These are phyloP conservation scores for Alternaria novae-zelandiae DNA, from an alignment of 2,329 filamentous ascomycete species.

Conservation along the genomic window DNA sequence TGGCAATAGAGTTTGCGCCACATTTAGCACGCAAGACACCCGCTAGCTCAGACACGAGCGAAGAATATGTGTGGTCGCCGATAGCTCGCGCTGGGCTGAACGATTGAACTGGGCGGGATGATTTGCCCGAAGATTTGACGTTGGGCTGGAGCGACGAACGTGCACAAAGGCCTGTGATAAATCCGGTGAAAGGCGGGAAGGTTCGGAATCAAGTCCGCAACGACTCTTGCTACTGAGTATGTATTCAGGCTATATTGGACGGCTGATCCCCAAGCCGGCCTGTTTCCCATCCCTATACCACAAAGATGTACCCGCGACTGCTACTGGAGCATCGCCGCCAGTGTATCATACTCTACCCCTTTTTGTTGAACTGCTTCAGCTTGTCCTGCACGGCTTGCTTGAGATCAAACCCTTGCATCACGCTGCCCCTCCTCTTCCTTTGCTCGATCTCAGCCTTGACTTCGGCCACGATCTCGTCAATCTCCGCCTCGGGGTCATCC, in stretches of 20 bases:
- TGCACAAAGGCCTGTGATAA: not conserved
- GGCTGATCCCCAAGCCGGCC: not conserved
- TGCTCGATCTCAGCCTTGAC: constrained; percentile 75
- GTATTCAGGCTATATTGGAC: constrained; percentile 1
- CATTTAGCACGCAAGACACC: not conserved
- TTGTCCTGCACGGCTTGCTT: constrained; percentile 47
- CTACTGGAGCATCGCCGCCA: not conserved
- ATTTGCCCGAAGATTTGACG: not conserved
- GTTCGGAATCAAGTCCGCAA: not conserved
- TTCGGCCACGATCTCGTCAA: constrained; percentile 80
- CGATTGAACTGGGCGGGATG: not conserved
- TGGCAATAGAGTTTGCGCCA: constrained; percentile 3
- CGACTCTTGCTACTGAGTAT: not conserved
- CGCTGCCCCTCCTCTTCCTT: constrained; percentile 54
- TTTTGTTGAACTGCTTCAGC: constrained; percentile 41
- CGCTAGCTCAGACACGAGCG: not conserved
- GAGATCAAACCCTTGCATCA: constrained; percentile 44
- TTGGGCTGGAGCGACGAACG: not conserved
- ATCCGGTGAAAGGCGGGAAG: not conserved
- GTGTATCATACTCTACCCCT: constrained; percentile 6
- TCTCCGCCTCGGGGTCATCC: constrained; percentile 74
- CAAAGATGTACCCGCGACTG: not conserved
- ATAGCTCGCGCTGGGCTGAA: not conserved
- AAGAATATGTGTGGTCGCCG: not conserved
- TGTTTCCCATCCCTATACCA: not conserved